phyloP scores from a whole-genome alignment of 2,329 filamentous ascomycete species.

The Coniella lustricola region DNA sequence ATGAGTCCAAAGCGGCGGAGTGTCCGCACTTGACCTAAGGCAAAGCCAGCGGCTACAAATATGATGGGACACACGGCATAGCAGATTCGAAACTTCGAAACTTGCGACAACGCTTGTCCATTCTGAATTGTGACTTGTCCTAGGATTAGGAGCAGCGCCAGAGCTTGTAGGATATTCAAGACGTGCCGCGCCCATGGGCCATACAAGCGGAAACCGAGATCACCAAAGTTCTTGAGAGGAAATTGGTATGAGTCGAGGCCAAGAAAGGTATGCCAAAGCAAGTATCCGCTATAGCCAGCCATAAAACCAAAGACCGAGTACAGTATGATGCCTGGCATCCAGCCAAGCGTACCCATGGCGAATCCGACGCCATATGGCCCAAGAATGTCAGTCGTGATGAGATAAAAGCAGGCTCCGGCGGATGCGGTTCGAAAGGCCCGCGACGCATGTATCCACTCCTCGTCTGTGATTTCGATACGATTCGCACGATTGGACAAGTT shows the following conservation, averaged over 20 bases:
- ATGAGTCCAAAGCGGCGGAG: conserved; percentile 47
- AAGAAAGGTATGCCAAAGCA: conserved; percentile 37
- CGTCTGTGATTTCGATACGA: conserved; percentile 25
- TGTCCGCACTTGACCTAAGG: conserved; percentile 49
- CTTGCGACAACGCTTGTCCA: conserved; percentile 47
- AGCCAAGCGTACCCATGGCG: conserved; percentile 23
- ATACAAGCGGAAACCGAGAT: conserved; percentile 40
- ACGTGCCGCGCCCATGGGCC: conserved; percentile 36
- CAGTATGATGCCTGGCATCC: conserved; percentile 36
- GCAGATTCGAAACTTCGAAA: conserved; percentile 42
- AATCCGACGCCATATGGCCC: conserved; percentile 35
- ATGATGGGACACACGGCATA: conserved; percentile 45
- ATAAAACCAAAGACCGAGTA: conserved; percentile 38
- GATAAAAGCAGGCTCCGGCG: conserved; percentile 38
- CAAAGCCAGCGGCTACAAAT: conserved; percentile 42
- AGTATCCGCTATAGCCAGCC: conserved; percentile 35
- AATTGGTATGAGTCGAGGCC: conserved; percentile 39
- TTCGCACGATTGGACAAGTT: conserved; percentile 9
- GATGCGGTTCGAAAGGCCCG: conserved; percentile 38
- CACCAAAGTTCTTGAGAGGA: conserved; percentile 38
- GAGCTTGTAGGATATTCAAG: conserved; percentile 40
- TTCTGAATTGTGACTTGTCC: conserved; percentile 44
- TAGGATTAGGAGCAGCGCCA: conserved; percentile 44
- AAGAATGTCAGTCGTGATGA: conserved; percentile 41
- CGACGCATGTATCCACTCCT: conserved; percentile 40